phyloP scores from a whole-genome alignment of 257 asterid species.

The Vinca minor region DNA sequence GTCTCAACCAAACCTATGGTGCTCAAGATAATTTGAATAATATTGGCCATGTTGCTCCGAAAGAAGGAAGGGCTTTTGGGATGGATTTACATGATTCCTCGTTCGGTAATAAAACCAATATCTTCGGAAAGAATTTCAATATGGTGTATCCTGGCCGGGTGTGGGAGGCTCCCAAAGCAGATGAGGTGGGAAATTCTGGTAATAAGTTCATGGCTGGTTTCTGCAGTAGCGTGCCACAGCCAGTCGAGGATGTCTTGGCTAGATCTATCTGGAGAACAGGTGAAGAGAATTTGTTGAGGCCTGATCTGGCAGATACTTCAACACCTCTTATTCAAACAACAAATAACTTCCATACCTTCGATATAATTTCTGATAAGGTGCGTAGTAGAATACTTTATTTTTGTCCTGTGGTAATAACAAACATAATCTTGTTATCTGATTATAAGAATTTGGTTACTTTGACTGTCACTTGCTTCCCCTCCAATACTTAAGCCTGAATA shows the following conservation, averaged over 20 bases:
- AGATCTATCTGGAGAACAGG: constrained; percentile 46
- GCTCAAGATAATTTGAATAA: constrained; percentile 22
- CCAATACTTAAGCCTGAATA: neutral
- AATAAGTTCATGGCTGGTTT: constrained; percentile 42
- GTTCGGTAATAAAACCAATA: constrained; percentile 28
- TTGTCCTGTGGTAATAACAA: neutral
- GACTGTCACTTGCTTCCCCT: neutral
- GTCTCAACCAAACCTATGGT: constrained; percentile 27
- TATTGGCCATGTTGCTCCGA: constrained; percentile 22
- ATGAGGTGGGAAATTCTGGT: constrained; percentile 34
- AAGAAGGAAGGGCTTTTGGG: constrained; percentile 36
- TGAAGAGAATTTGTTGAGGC: constrained; percentile 38
- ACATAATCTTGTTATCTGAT: neutral
- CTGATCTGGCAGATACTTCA: constrained; percentile 33
- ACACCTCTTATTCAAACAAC: constrained; percentile 36
- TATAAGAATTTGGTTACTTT: neutral
- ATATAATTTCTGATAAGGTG: constrained; percentile 58
- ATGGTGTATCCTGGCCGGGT: constrained; percentile 23
- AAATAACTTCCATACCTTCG: constrained; percentile 38
- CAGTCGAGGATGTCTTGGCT: constrained; percentile 35
- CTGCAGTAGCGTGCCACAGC: constrained; percentile 30
- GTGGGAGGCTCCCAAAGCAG: constrained; percentile 36
- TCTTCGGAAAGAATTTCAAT: constrained; percentile 30
- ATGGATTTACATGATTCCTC: constrained; percentile 35
- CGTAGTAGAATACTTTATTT: constrained; percentile 7